Evolutionary conservation across 192 early-diverging fungal species (phyloP).

Genomic region (Globomyces pollinis-pini): DNA sequence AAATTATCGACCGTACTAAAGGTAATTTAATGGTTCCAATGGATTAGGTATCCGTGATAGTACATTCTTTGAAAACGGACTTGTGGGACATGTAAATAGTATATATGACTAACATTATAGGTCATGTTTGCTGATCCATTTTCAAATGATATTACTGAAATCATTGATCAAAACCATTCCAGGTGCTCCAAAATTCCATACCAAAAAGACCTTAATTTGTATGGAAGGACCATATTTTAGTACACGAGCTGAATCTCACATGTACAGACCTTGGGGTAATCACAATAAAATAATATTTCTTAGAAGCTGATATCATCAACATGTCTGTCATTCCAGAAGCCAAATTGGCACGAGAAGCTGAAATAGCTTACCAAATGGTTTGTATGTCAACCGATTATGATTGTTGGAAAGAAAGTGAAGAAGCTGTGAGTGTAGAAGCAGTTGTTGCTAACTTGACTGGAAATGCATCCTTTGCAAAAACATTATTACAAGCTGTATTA

Average conservation of each 20-base stretch:
- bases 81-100: slow-evolving; percentile 91
- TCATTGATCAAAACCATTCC: slow-evolving; percentile 53
- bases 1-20: slow-evolving; percentile 97
- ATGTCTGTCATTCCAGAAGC: slow-evolving; percentile 96
- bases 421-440: slow-evolving; percentile 55
- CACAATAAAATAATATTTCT: not conserved
- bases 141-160: slow-evolving; percentile 59
- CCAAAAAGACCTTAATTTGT: slow-evolving; percentile 80
- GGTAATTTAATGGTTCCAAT: slow-evolving; percentile 39
- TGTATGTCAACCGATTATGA: slow-evolving; percentile 99
- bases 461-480: slow-evolving; percentile 78
- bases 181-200: slow-evolving; percentile 63
- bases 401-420: slow-evolving; percentile 53
- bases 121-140: slow-evolving; percentile 91
- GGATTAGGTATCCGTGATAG: slow-evolving; percentile 80
- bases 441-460: slow-evolving; percentile 85
- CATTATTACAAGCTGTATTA: slow-evolving; percentile 66
- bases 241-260: slow-evolving; percentile 90
- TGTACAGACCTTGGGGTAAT: slow-evolving; percentile 91
- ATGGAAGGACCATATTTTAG: slow-evolving; percentile 93
- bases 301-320: slow-evolving; percentile 75
- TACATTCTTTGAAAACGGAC: slow-evolving; percentile 92
- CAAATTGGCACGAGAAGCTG: slow-evolving; percentile 95
- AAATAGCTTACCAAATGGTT: slow-evolving; percentile 96
- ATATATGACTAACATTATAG: too few species aligned